A percentile compares a stretch with the other conserved stretches of the same genome.
Conservation (phyloP, 768 basidiomycete genomes). For the Pleurotus eryngii region DNA sequence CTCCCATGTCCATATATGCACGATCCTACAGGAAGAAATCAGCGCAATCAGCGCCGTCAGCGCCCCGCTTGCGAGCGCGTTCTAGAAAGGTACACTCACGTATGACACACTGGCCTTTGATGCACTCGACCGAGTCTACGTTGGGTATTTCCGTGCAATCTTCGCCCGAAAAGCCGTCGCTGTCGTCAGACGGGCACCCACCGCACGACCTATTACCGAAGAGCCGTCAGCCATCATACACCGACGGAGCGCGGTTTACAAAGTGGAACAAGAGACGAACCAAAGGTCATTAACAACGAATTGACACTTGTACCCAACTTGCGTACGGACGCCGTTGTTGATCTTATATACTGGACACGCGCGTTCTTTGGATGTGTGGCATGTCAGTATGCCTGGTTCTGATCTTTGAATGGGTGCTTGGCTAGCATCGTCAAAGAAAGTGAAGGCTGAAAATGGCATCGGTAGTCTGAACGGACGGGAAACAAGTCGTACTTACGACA, state of each 20-base stretch:
- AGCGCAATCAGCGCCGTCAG: not conserved
- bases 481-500: constrained; percentile 18
- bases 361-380: constrained; percentile 18
- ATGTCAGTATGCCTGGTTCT: constrained; percentile 11
- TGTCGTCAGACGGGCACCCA: constrained; percentile 19
- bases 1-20: not conserved
- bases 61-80: not conserved
- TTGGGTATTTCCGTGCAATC: constrained; percentile 44
- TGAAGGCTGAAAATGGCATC: constrained; percentile 7
- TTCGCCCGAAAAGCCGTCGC: constrained; percentile 27
- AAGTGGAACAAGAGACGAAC: constrained; percentile 12
- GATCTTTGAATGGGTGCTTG: constrained; percentile 7
- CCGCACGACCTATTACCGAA: constrained; percentile 24
- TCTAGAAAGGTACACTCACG: constrained; percentile 20
- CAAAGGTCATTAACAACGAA: constrained; percentile 22
- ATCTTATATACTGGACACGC: constrained; percentile 21
- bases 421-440: constrained; percentile 7
- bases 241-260: not conserved
- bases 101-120: constrained; percentile 31
- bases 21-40: not conserved
- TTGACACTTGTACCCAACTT: constrained; percentile 19
- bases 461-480: not conserved
- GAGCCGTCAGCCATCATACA: not conserved
- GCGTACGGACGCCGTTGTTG: constrained; percentile 8
- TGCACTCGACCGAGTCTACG: constrained; percentile 35